Evolutionary conservation across 768 basidiomycete genomes (phyloP).

Genomic region (Terana coerulea): DNA sequence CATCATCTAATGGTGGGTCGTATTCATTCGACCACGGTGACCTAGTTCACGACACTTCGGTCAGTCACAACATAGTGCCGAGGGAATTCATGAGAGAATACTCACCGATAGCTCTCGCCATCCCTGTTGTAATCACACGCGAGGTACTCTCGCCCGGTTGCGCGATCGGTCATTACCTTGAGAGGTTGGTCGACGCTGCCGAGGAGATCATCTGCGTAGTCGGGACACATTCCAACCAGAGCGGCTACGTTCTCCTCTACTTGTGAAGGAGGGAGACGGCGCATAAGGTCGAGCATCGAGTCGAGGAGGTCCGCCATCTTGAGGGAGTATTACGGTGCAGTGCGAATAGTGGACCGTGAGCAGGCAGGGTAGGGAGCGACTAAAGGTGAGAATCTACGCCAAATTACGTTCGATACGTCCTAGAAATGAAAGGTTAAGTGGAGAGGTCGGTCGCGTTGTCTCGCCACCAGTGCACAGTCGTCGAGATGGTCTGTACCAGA

Average conservation of each 20-base stretch:
- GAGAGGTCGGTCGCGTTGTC: background rate
- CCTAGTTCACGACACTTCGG: conserved; percentile 35
- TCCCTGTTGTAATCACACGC: conserved; percentile 93
- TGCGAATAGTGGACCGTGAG: background rate
- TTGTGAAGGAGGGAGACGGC: conserved; percentile 88
- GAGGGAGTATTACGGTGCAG: background rate
- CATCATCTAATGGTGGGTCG: conserved; percentile 85
- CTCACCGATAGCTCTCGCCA: conserved; percentile 83
- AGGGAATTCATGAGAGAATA: background rate
- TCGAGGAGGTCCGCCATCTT: conserved; percentile 77
- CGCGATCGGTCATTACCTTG: conserved; percentile 72
- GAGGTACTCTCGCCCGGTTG: conserved; percentile 85
- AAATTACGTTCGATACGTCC: background rate
- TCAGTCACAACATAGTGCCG: background rate
- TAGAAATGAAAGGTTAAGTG: background rate
- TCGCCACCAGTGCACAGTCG: too few relatives aligned
- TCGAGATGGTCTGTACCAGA: conserved; percentile 1
- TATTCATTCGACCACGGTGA: conserved; percentile 99
- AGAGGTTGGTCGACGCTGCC: conserved; percentile 95
- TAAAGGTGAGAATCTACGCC: background rate
- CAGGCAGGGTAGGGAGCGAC: background rate
- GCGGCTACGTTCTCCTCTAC: conserved; percentile 85
- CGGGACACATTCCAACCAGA: conserved; percentile 81
- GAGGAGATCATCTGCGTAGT: conserved; percentile 92
- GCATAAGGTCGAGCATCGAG: conserved; percentile 93